Evolutionary conservation across 495 filamentous ascomycete species (phyloP), one percentile per base, ranked within the genome.

Genomic region (Jackrogersella minutella): DNA sequence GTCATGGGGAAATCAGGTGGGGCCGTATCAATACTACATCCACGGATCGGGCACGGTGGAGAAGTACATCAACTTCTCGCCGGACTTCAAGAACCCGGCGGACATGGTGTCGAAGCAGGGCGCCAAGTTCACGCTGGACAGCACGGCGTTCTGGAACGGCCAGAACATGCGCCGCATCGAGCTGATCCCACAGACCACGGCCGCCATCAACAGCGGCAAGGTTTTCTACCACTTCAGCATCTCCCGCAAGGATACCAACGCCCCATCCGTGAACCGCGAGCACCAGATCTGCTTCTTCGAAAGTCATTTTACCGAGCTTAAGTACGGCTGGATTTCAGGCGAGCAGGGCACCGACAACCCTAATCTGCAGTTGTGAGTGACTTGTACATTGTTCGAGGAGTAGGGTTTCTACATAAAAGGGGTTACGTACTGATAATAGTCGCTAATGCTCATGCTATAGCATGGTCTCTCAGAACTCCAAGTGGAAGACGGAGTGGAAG

Each of bases 11-110:
- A 86, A 85, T 72, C 84, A 88, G 75, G 84, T 89, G 62, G 86
- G 86, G 1, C 84, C 86, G 0, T 91, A 86, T 74, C 87, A 91
- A 69, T 91, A 89, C 80, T 91, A 91, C 76, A 91, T 91, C 74
- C 85, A 90, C 77, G 88, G 88, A 3, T 70, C 75, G 6, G 82
- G 78, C 16, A 34, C 73, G 2, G 85, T 88, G 2, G 77, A 79
- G 13, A 66, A 84, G 50, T 90, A 90, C 64, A 82, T 90, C 50
- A 86, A 83, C 60, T 77, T 89, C 7, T 69, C 70, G 9, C 44
- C 66, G 2, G 58, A 66, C 34, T 88, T 76, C 80, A 88, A 88
- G 76, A 91, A 89, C 72, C 87, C 87, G 6, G 85, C 83, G 14
- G 86, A 87, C 68, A 80, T 75, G 2, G 78, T 74, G 49, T 84